Base-by-base conservation (phyloP, 257 asterid genomes). In the Solanum clarkiae region DNA sequence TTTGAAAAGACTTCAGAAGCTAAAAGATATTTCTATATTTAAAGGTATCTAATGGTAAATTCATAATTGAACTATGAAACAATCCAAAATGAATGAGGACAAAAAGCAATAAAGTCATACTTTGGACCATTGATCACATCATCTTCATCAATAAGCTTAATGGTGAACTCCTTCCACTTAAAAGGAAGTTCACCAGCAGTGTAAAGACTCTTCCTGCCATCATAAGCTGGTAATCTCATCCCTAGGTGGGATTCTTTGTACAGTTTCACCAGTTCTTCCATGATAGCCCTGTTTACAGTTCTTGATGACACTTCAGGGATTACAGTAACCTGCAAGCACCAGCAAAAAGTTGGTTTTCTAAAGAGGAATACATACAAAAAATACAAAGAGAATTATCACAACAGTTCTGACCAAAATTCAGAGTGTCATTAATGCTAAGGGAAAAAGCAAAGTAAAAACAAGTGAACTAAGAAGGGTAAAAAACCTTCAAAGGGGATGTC, bases 151-250 rank as follows among this genome's bases (percentile, higher is more conserved):
- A 95, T 65, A 71, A 95, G 94, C 90, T 92, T 94, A 87, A 97
- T 80, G 3, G 88, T 88, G 89, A 97, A 95, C 89, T 95, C 99
- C 92, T 94, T 95, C 96, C 95, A 90, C 69, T 92, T 85, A 91
- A 95, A 97, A 74, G 99, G 99, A 87, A 95, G 98, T 88, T 95
- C 97, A 15, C 99, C 99, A 85, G 99, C 99, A 22, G 99, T 95
- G 91, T 97, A 97, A 36, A 97, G 90, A 89, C 95, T 91, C 90
- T 92, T 97, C 79, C 98, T 88, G 62, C 99, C 99, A 90, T 97
- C 99, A 90, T 94, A 97, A 63, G 98, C 99, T 8, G 99, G 99
- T 66, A 97, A 85, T 90, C 94, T 93, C 97, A 83, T 94, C 86
- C 99, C 99, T 83, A 97, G 75, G 65, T 97, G 98, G 24, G 99